A percentile compares a stretch with the other conserved stretches of the same genome.
Conservation (phyloP, 2,329 filamentous ascomycete species). For the Dactylellina leptospora region DNA sequence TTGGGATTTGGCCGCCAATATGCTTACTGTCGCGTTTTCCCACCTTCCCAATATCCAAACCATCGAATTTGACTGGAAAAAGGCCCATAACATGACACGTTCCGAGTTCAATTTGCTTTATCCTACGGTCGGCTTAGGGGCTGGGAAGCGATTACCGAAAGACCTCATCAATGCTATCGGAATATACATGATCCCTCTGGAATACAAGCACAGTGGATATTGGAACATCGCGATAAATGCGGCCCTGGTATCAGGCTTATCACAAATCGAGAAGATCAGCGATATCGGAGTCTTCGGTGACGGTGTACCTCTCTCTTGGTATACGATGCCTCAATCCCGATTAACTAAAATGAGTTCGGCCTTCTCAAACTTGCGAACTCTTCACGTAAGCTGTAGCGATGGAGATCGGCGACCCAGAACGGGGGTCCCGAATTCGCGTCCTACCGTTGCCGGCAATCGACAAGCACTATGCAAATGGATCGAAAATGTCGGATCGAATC, state of each 20-base stretch:
- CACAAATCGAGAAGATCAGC: constrained; percentile 26
- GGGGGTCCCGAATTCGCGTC: background rate
- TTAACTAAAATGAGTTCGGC: constrained; percentile 3
- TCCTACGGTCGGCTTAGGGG: constrained; percentile 15
- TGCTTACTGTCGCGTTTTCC: constrained; percentile 31
- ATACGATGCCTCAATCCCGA: constrained; percentile 20
- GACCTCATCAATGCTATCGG: constrained; percentile 29
- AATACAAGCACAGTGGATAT: constrained; percentile 37
- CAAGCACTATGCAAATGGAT: constrained; percentile 35
- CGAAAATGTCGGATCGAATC: constrained; percentile 12
- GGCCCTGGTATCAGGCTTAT: constrained; percentile 12
- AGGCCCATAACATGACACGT: constrained; percentile 21
- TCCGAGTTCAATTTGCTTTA: constrained; percentile 23
- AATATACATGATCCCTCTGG: constrained; percentile 18
- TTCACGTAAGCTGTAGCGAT: constrained; percentile 17
- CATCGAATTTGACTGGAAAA: constrained; percentile 36
- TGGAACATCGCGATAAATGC: constrained; percentile 37
- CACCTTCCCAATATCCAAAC: constrained; percentile 30
- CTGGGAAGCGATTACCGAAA: constrained; percentile 16
- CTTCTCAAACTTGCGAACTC: constrained; percentile 17
- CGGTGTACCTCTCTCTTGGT: constrained; percentile 33
- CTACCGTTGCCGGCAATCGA: background rate
- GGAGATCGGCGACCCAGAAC: constrained; percentile 12
- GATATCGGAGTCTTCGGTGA: constrained; percentile 24
- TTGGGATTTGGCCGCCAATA: constrained; percentile 34